Percentiles rank a stretch among this genome's conserved stretches.
Evolutionary conservation across 192 early-diverging fungal genomes (phyloP).

Genomic region (Phycomyces blakesleeanus): DNA sequence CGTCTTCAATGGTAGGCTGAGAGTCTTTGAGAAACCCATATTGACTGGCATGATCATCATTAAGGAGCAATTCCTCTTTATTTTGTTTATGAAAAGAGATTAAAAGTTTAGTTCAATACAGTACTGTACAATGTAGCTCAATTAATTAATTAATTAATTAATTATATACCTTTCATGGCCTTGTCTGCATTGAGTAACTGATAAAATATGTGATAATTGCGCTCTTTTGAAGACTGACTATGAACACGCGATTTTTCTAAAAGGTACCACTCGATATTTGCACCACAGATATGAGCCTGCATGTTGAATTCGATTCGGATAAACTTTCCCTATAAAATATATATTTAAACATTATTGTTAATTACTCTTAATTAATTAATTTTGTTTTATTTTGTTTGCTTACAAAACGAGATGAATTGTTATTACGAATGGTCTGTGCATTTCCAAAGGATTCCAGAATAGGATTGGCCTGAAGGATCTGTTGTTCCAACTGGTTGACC

Average conservation of each 20-base stretch:
- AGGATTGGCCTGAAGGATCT: constrained; percentile 93
- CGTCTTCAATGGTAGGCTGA: constrained; percentile 87
- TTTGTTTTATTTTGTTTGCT: constrained; percentile 15
- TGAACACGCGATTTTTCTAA: constrained; percentile 97
- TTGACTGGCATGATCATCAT: background rate
- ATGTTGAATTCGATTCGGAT: constrained; percentile 95
- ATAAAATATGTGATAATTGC: constrained; percentile 98
- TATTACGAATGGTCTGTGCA: constrained; percentile 96
- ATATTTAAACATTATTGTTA: no score
- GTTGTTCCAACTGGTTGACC: constrained; percentile 63
- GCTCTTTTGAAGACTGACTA: constrained; percentile 83
- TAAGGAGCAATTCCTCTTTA: background rate
- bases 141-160: no score
- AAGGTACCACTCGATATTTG: constrained; percentile 95
- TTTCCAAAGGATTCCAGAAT: constrained; percentile 98
- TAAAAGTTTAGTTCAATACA: no score
- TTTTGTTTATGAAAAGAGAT: no score
- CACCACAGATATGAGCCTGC: constrained; percentile 82
- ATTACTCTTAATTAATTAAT: no score
- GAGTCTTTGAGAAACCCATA: constrained; percentile 75
- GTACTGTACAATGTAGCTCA: no score
- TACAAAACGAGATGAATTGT: constrained; percentile 97
- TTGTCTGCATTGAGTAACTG: constrained; percentile 90
- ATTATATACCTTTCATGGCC: constrained; percentile 56
- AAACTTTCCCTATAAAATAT: constrained; percentile 91